Conservation (phyloP, 169 alveolate genomes). For the Plasmodium blacklocki region DNA sequence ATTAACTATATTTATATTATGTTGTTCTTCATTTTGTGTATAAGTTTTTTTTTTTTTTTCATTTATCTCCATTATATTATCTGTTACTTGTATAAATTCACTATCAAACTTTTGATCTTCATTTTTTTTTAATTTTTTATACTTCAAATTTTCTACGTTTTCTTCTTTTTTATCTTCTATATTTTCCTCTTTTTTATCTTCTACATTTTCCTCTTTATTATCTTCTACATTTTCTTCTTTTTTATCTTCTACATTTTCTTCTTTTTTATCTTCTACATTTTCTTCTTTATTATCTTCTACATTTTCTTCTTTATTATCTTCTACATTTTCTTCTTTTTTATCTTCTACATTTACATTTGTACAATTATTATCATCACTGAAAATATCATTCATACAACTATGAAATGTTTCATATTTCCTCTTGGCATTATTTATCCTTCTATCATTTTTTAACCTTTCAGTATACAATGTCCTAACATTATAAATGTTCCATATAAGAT, state of each 20-base stretch:
- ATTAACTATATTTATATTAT: constrained; percentile 14
- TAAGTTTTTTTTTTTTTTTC: not conserved
- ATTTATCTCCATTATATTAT: not conserved
- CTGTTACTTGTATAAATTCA: not conserved
- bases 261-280: not conserved
- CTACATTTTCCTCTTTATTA: not conserved
- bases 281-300: too few relatives aligned
- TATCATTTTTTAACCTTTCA: constrained; percentile 3
- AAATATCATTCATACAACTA: not conserved
- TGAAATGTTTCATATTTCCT: constrained; percentile 11
- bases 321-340: not conserved
- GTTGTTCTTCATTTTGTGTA: not conserved
- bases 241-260: not conserved
- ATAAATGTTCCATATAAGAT: constrained; percentile 46
- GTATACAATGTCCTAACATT: constrained; percentile 21
- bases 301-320: too few relatives aligned
- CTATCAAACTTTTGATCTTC: not conserved
- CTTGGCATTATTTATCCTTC: constrained; percentile 1
- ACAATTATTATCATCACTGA: not conserved
- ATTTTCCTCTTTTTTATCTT: not conserved
- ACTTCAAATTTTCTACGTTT: not conserved
- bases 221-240: not conserved
- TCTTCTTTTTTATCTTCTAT: not conserved
- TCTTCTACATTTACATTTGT: not conserved
- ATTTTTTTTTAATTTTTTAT: not conserved